phyloP scores from a whole-genome alignment of 2,329 filamentous ascomycete genomes.

The Paecilomyces dactylethromorphus region DNA sequence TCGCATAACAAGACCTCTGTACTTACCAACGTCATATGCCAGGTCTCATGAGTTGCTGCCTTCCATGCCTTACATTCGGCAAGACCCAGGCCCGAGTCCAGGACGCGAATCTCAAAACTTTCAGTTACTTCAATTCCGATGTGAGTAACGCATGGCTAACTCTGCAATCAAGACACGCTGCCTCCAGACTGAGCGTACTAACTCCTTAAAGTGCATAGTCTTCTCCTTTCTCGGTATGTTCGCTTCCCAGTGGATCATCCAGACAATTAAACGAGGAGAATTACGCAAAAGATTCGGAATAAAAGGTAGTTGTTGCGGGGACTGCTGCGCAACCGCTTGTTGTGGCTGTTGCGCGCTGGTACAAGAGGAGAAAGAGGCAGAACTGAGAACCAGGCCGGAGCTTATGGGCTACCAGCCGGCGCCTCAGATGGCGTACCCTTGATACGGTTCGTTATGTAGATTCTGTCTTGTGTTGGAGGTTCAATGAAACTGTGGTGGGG shows the following conservation, averaged over 20 bases:
- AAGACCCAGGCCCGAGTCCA: constrained; percentile 9
- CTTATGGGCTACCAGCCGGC: constrained; percentile 5
- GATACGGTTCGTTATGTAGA: neutral
- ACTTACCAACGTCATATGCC: neutral
- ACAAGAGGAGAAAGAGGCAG: constrained; percentile 15
- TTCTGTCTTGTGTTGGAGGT: neutral
- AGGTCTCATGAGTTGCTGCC: constrained; percentile 11
- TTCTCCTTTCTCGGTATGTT: constrained; percentile 8
- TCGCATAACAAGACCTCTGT: neutral
- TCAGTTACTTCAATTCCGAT: constrained; percentile 7
- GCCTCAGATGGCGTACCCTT: constrained; percentile 6
- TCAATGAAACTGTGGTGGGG: too few species aligned
- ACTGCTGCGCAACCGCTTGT: constrained; percentile 11
- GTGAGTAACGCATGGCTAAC: neutral
- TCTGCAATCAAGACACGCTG: neutral
- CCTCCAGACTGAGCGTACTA: neutral
- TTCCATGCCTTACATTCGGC: constrained; percentile 13
- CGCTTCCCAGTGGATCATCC: constrained; percentile 12
- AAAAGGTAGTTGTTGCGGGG: constrained; percentile 10
- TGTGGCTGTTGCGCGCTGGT: constrained; percentile 14
- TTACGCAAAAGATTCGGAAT: constrained; percentile 12
- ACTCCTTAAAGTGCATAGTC: constrained; percentile 7
- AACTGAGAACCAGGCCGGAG: constrained; percentile 11
- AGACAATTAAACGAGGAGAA: constrained; percentile 11
- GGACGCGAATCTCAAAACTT: constrained; percentile 4